Evolutionary conservation across 2,329 filamentous ascomycete genomes (phyloP), one percentile per base, ranked within the genome.

Genomic region (Talaromyces islandicus): DNA sequence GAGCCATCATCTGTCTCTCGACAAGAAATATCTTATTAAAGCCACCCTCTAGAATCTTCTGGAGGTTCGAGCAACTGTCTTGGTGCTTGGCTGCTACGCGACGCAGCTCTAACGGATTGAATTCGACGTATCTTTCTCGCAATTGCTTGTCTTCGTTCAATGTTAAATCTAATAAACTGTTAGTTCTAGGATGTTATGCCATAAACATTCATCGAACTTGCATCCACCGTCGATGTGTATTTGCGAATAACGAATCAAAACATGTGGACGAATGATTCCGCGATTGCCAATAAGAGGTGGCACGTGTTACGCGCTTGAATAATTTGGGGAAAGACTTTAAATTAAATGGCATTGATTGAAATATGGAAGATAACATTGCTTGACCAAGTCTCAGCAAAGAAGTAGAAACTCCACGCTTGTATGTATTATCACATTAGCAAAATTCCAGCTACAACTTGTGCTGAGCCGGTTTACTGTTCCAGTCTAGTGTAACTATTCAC

Each of bases 1-100:
- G 56, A 52, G n/a, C 62, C 64, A 52, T 66, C 64, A 12, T 64
- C 64, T 66, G 66, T 56, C 51, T 56, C 51, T 57, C 56, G 5
- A 71, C 57, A 57, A 70, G 57, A 60, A 72, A 72, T 1, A 70
- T 63, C 61, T 68, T 68, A 56, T 72, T 70, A 38, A 70, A 70
- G n/a, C 66, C 66, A 60, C 27, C 53, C 29, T 54, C 53, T 32
- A 30, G 29, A 1, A 54, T 17, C 53, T 38, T 54, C 7, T 21
- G 29, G 53, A 54, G 38, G 14, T 12, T 9, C 24, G 53, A 25
- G 30, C 53, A 54, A 19, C 7, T 17, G 53, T 54, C 53, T 30
- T 10, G 53, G 9, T 19, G 5, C 30, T 38, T 12, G 12, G n/a
- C 29, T 14, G 53, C 24, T 3, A 54, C 32, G 14, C 19, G 30